Base-by-base conservation (phyloP, 1,284 basidiomycete species). In the Xanthoconium separans region DNA sequence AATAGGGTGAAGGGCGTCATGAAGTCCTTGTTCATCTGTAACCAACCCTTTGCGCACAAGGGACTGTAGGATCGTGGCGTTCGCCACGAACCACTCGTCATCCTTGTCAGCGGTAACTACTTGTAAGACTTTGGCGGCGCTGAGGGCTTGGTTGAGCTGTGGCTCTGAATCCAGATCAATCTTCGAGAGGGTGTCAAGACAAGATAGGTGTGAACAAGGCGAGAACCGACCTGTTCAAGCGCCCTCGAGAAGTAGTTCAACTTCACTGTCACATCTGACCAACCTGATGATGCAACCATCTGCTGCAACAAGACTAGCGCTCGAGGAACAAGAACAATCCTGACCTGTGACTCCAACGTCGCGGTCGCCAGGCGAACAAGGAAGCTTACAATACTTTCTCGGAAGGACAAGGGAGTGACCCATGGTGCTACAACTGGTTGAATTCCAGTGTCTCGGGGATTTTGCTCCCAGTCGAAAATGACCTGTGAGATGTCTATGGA, bases 221-320 rank as follows among this genome's bases (percentile, higher is more conserved):
- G 6, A 36, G 43, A 11, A 72, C 80, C 60, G 64, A 92, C 93
- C 77, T 87, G 85, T 61, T 91, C 88, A 47, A 98, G 80, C 2
- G 89, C 81, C 44, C 91, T 81, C 53, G 87, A 83, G 74, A 98
- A 97, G 72, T 89, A 97, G 50, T 87, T 85, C 43, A 98, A 75
- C 61, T 98, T 97, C 58, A 98, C 88, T 11, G 90, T 91, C 15
- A 98, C 93, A 65, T 96, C 94, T n/a, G 82, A 86, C 90, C 97
- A 94, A 16, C 93, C 93, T 48, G 82, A 84, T 1, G 89, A 85
- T 2, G 88, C 84, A 27, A 95, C 81, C 62, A 98, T 86, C 61
- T 84, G 79, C 65, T 90, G 87, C 55, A 99, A 79, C n/a, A 97
- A 76, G 6, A 80, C 75, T 48, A 98, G 77, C 0, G 93, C 93